Evolutionary conservation across 768 basidiomycete species (phyloP).

Genomic region (Mycena galericulata): DNA sequence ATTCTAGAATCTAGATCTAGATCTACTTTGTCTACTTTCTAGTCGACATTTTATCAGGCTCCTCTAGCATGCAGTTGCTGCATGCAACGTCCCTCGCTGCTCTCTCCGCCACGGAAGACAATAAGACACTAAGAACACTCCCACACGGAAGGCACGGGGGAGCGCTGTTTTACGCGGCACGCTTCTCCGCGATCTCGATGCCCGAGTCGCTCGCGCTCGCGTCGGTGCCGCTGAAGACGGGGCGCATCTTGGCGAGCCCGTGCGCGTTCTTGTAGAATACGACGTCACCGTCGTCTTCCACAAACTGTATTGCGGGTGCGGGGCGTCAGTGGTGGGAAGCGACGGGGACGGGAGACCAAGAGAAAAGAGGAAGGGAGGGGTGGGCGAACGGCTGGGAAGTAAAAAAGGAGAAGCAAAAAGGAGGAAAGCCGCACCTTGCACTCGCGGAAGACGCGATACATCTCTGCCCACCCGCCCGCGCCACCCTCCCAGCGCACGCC

Average conservation of each 20-base stretch:
- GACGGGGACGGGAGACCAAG: too few species aligned
- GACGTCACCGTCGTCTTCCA: slow-evolving; percentile 94
- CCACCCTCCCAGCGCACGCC: slow-evolving; percentile 75
- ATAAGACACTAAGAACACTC: too few species aligned
- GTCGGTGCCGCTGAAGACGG: slow-evolving; percentile 73
- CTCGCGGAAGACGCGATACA: slow-evolving; percentile 79
- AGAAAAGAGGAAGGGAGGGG: too few species aligned
- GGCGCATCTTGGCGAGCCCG: slow-evolving; percentile 80
- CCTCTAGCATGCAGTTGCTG: too few species aligned
- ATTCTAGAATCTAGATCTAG: too few species aligned
- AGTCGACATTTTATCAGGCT: too few species aligned
- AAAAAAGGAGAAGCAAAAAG: neutral
- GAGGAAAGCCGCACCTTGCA: slow-evolving; percentile 71
- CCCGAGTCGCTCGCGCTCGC: slow-evolving; percentile 65
- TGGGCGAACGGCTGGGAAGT: neutral
- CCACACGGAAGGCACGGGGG: too few species aligned
- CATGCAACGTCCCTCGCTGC: too few species aligned
- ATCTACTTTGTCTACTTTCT: too few species aligned
- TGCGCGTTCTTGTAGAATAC: slow-evolving; percentile 91
- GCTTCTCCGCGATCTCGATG: slow-evolving; percentile 48
- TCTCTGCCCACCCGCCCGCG: slow-evolving; percentile 83
- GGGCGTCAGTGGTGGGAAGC: slow-evolving; percentile 16
- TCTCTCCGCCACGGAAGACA: too few species aligned
- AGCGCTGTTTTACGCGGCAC: neutral
- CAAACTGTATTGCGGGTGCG: slow-evolving; percentile 67